A percentile compares a stretch with the other conserved stretches of the same genome.
These are phyloP conservation scores for Blumeriella jaapii DNA, from an alignment of 2,329 filamentous ascomycete species.

Conservation along the genomic window DNA sequence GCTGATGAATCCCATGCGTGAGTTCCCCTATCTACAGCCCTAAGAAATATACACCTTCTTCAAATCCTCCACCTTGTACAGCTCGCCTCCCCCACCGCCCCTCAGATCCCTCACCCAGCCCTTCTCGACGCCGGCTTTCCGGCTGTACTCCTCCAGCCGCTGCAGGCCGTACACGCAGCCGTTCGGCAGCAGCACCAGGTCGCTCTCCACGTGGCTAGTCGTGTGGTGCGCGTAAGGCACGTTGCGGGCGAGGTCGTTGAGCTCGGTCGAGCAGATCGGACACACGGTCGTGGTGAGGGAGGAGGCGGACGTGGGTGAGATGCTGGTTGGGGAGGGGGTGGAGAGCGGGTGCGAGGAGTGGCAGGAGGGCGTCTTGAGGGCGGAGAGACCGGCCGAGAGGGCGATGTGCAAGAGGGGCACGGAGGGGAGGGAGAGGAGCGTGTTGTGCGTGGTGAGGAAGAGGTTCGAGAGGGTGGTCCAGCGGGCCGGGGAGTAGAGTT, in stretches of 20 bases:
- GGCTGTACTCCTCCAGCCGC: constrained; percentile 62
- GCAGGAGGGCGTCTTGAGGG: constrained; percentile 90
- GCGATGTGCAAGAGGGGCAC: constrained; percentile 83
- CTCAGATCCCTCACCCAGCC: constrained; percentile 68
- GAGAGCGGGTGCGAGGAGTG: constrained; percentile 41
- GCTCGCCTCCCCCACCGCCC: constrained; percentile 61
- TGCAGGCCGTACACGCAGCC: constrained; percentile 72
- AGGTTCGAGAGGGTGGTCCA: constrained; percentile 68
- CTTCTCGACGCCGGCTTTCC: constrained; percentile 59
- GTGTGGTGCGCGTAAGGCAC: constrained; percentile 94
- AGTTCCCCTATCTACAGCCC: too few relatives aligned
- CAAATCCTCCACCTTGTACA: constrained; percentile 47
- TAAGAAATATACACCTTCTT: constrained; percentile 89
- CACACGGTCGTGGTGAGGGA: constrained; percentile 55
- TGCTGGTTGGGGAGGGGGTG: constrained; percentile 19
- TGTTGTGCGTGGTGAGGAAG: constrained; percentile 80
- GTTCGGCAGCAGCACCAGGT: constrained; percentile 80
- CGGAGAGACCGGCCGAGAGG: constrained; percentile 79
- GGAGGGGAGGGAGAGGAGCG: constrained; percentile 69
- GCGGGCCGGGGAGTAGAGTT: constrained; percentile 60
- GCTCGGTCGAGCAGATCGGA: constrained; percentile 89
- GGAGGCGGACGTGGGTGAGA: constrained; percentile 24
- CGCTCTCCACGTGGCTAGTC: constrained; percentile 82
- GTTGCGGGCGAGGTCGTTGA: constrained; percentile 79
- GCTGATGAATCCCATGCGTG: too few relatives aligned